These are phyloP conservation scores for Monilinia aucupariae DNA, from an alignment of 2,329 filamentous ascomycete species.

Conservation along the genomic window DNA sequence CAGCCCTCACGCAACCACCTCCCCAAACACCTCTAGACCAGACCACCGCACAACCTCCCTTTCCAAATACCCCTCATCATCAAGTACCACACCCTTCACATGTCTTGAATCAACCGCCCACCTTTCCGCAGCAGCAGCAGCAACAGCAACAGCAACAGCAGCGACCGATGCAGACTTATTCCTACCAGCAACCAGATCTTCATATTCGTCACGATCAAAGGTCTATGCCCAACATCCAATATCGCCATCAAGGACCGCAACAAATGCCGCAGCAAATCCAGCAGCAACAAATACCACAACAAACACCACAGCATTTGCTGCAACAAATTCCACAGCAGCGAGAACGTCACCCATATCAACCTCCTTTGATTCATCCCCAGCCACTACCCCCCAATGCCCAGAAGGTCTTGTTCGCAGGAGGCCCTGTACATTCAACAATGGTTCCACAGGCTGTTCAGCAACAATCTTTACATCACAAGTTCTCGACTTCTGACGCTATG, in stretches of 20 bases:
- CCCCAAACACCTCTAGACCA: conserved; percentile 53
- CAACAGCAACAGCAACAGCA: conserved; percentile 20
- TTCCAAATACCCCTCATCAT: conserved; percentile 55
- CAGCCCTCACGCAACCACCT: conserved; percentile 28
- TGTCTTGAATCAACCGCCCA: conserved; percentile 42
- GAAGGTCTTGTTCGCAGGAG: conserved; percentile 45
- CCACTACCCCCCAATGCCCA: conserved; percentile 50
- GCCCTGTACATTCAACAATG: conserved; percentile 32
- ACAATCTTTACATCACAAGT: conserved; percentile 14
- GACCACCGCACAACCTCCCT: conserved; percentile 43
- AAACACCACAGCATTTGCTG: conserved; percentile 6
- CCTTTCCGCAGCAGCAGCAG: conserved; percentile 42
- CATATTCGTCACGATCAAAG: conserved; percentile 17
- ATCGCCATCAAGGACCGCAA: neutral
- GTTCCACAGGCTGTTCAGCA: conserved; percentile 33
- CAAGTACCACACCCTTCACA: conserved; percentile 48
- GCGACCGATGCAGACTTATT: conserved; percentile 20
- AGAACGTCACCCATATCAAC: conserved; percentile 30
- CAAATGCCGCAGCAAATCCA: conserved; percentile 18
- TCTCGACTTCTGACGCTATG: conserved; percentile 17
- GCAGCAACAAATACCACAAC: conserved; percentile 22
- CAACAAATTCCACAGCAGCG: conserved; percentile 24
- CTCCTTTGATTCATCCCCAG: conserved; percentile 35
- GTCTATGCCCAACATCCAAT: neutral
- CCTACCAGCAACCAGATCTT: conserved; percentile 27